Evolutionary conservation across 1,139 yeast species (phyloP).

Genomic region (Suhomyces guaymorum): DNA sequence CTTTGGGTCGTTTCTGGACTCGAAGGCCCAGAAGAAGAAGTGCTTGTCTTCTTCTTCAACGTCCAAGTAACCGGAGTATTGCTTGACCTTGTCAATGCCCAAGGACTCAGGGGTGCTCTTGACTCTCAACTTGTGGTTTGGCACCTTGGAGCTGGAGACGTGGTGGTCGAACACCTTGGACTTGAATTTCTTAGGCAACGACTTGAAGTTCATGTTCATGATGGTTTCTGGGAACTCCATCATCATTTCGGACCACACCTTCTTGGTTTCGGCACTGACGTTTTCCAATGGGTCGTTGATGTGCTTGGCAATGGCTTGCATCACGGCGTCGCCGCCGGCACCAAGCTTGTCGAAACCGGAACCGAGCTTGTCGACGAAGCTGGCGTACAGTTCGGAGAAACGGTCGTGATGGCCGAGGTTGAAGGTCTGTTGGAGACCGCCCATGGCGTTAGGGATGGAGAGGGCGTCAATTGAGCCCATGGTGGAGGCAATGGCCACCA

Average conservation of each 20-base stretch:
- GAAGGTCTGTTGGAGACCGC: constrained; percentile 30
- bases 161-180: constrained; percentile 57
- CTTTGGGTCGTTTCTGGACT: constrained; percentile 83
- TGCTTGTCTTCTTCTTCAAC: constrained; percentile 71
- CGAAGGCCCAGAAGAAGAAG: constrained; percentile 81
- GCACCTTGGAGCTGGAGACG: constrained; percentile 46
- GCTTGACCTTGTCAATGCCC: constrained; percentile 78
- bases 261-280: constrained; percentile 50
- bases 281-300: constrained; percentile 50
- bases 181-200: constrained; percentile 49
- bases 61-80: constrained; percentile 86
- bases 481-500: constrained; percentile 29
- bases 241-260: constrained; percentile 63
- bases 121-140: constrained; percentile 62
- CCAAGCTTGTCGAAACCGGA: constrained; percentile 20
- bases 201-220: constrained; percentile 46
- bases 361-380: constrained; percentile 19
- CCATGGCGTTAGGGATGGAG: constrained; percentile 32
- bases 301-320: constrained; percentile 35
- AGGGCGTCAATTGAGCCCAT: constrained; percentile 30
- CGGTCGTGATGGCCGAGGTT: constrained; percentile 23
- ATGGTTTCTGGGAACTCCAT: constrained; percentile 56
- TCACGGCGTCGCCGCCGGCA: constrained; percentile 24
- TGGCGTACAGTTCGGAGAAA: constrained; percentile 17
- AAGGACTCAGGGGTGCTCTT: constrained; percentile 52